phyloP scores from a whole-genome alignment of 2,329 filamentous ascomycete genomes.

The Cercospora zeina region DNA sequence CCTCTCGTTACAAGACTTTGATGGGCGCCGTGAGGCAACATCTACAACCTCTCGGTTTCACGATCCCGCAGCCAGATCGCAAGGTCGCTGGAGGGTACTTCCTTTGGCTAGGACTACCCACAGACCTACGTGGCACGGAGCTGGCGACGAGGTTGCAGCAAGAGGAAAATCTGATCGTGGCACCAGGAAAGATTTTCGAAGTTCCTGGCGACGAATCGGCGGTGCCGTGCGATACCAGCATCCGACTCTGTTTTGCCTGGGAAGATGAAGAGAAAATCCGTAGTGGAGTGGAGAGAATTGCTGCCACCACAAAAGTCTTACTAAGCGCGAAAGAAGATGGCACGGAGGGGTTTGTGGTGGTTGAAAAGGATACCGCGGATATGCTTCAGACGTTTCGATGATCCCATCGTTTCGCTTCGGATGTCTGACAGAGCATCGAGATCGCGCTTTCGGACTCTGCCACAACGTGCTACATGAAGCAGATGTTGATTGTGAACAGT shows the following conservation, averaged over 20 bases:
- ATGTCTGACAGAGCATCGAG: not conserved
- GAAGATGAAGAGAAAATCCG: conserved; percentile 66
- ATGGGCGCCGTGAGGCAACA: conserved; percentile 59
- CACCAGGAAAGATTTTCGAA: conserved; percentile 69
- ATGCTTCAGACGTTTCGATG: conserved; percentile 23
- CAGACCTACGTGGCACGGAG: conserved; percentile 53
- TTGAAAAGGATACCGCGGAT: conserved; percentile 22
- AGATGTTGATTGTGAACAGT: not conserved
- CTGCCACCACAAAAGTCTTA: conserved; percentile 48
- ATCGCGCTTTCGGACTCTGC: not conserved
- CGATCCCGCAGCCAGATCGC: conserved; percentile 46
- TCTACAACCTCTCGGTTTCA: conserved; percentile 64
- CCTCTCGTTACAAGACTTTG: conserved; percentile 56
- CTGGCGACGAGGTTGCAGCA: conserved; percentile 59
- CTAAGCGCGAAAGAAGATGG: conserved; percentile 24
- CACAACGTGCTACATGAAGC: not conserved
- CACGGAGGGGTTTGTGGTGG: conserved; percentile 26
- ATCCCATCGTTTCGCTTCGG: not conserved
- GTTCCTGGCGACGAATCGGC: conserved; percentile 49
- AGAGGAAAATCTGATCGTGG: conserved; percentile 68
- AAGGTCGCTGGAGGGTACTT: conserved; percentile 77
- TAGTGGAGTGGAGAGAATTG: conserved; percentile 68
- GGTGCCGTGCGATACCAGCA: conserved; percentile 56
- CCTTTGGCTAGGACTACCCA: conserved; percentile 71
- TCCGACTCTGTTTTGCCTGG: conserved; percentile 73